Evolutionary conservation across 1,284 basidiomycete genomes (phyloP).

Genomic region (Psilocybe mexicana): DNA sequence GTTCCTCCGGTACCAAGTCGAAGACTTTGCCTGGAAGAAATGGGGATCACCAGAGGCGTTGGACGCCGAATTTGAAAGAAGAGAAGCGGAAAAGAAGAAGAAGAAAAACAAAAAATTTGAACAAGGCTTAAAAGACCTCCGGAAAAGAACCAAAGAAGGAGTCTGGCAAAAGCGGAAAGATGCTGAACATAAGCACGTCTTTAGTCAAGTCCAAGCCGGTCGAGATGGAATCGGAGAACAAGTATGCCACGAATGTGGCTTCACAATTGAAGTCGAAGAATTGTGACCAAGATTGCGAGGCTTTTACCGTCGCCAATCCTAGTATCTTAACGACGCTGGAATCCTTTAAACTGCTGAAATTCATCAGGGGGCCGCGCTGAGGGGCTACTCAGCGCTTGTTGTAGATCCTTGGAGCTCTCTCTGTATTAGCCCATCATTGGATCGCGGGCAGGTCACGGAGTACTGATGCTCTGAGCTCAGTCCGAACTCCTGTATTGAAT

Average conservation of each 20-base stretch:
- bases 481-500: no score
- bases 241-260: slow-evolving; percentile 84
- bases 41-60: slow-evolving; percentile 94
- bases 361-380: no score
- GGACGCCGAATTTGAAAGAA: slow-evolving; percentile 85
- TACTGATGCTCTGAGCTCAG: no score
- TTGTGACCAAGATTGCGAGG: slow-evolving; percentile 41
- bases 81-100: slow-evolving; percentile 83
- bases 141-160: slow-evolving; percentile 85
- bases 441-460: no score
- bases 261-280: slow-evolving; percentile 84
- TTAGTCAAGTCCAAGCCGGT: slow-evolving; percentile 58
- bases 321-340: no score
- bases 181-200: slow-evolving; percentile 84
- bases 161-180: slow-evolving; percentile 88
- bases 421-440: no score
- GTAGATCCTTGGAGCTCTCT: no score
- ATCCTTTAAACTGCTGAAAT: no score
- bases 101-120: slow-evolving; percentile 95
- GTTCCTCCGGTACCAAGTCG: slow-evolving; percentile 92
- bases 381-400: no score
- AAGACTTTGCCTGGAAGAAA: slow-evolving; percentile 96
- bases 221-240: slow-evolving; percentile 62
- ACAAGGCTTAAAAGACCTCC: slow-evolving; percentile 77
- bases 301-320: no score